Conservation (phyloP, 805 yeast genomes). For the Candida broadrunensis region DNA sequence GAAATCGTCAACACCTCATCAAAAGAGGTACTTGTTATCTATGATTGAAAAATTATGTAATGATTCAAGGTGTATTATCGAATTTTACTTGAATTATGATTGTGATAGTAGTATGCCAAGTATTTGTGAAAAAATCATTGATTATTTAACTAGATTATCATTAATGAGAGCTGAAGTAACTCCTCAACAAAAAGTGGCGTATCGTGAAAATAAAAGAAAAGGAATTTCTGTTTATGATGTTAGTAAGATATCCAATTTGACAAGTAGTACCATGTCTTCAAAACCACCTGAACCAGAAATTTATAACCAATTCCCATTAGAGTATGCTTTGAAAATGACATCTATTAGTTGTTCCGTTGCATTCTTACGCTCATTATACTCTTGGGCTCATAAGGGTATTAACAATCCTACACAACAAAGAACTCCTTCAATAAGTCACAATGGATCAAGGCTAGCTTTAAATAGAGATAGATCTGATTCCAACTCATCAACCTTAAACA, state of each 20-base stretch:
- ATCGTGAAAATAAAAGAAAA: constrained; percentile 36
- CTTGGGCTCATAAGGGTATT: constrained; percentile 77
- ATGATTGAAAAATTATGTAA: constrained; percentile 79
- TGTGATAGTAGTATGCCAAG: constrained; percentile 83
- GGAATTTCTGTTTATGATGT: constrained; percentile 74
- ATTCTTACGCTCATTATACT: constrained; percentile 71
- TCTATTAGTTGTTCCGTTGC: constrained; percentile 80
- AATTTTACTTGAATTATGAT: constrained; percentile 91
- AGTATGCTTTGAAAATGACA: constrained; percentile 78
- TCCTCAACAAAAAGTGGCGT: constrained; percentile 57
- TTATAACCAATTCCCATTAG: constrained; percentile 62
- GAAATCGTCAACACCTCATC: constrained; percentile 89
- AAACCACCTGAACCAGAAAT: constrained; percentile 55
- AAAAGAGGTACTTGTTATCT: constrained; percentile 80
- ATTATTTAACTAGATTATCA: constrained; percentile 71
- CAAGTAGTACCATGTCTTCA: constrained; percentile 62
- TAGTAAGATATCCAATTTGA: constrained; percentile 69
- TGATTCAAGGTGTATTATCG: constrained; percentile 89
- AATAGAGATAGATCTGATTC: constrained; percentile 30
- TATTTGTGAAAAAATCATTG: constrained; percentile 78
- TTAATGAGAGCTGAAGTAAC: constrained; percentile 71
- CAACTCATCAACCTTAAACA: constrained; percentile 17
- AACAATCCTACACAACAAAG: constrained; percentile 1
- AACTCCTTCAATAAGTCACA: constrained; percentile 1
- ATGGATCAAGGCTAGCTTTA: constrained; percentile 11